Evolutionary conservation across 2,329 filamentous ascomycete genomes (phyloP).

Genomic region (Sporothrix schenckii): DNA sequence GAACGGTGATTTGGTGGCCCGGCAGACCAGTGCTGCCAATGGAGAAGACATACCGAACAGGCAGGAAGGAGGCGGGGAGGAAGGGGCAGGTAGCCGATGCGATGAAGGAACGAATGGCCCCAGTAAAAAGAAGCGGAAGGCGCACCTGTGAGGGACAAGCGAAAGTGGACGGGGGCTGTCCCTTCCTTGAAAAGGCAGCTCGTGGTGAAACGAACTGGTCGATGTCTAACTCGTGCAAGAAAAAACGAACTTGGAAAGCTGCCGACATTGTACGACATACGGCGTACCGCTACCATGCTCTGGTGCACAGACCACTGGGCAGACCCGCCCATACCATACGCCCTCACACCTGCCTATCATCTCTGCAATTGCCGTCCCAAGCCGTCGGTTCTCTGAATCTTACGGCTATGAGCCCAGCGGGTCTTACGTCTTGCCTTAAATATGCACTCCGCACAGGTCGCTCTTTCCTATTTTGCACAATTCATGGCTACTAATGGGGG

Average conservation of each 20-base stretch:
- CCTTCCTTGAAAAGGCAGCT: conserved; percentile 27
- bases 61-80: neutral
- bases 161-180: conserved; percentile 1
- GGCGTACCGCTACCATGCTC: conserved; percentile 22
- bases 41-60: conserved; percentile 31
- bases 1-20: conserved; percentile 28
- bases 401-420: neutral
- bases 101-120: conserved; percentile 22
- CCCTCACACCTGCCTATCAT: conserved; percentile 22
- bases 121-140: conserved; percentile 18
- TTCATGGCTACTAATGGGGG: neutral
- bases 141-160: conserved; percentile 14
- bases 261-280: too few relatives aligned
- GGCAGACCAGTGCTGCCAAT: conserved; percentile 29
- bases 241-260: too few relatives aligned
- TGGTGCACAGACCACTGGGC: conserved; percentile 24
- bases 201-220: neutral
- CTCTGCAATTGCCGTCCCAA: neutral
- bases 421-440: neutral
- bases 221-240: too few relatives aligned
- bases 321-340: conserved; percentile 21
- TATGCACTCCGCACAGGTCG: neutral
- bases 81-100: neutral
- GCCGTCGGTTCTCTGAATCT: neutral
- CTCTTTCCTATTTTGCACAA: conserved; percentile 13